These are phyloP conservation scores for Xylaria sp. DNA, from an alignment of 495 filamentous ascomycete species.

Conservation along the genomic window DNA sequence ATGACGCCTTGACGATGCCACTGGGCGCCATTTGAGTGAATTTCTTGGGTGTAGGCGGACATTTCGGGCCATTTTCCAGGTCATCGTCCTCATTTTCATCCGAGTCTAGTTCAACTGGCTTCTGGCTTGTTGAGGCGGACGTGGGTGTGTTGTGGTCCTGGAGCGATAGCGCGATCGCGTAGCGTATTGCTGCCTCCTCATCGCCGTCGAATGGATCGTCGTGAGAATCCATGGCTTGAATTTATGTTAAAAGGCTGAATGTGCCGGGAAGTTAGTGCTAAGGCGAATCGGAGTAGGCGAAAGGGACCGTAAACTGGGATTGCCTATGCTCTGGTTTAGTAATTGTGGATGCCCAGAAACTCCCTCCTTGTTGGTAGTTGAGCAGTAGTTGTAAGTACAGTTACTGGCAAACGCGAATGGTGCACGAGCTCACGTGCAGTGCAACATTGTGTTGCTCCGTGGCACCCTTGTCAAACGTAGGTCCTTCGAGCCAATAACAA, in stretches of 20 bases:
- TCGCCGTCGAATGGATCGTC: conserved; percentile 40
- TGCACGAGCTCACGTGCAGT: conserved; percentile 35
- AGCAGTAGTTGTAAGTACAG: background rate
- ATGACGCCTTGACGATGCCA: background rate
- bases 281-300: background rate
- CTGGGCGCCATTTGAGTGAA: background rate
- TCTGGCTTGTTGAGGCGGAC: conserved; percentile 12
- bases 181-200: conserved; percentile 54
- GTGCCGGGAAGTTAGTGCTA: background rate
- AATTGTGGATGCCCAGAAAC: background rate
- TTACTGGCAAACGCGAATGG: conserved; percentile 21
- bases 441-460: background rate
- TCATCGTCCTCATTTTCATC: conserved; percentile 37
- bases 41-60: conserved; percentile 26
- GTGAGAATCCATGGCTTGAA: conserved; percentile 29
- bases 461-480: background rate
- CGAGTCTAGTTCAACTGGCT: conserved; percentile 32
- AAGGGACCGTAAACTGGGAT: background rate
- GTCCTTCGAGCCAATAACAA: background rate
- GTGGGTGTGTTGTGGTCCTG: conserved; percentile 35
- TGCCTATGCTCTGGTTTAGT: background rate
- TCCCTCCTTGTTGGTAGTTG: background rate
- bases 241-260: background rate
- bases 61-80: conserved; percentile 29
- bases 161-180: conserved; percentile 53